Base-by-base conservation (phyloP, 1,284 basidiomycete species). In the Cryptococcus sp. region DNA sequence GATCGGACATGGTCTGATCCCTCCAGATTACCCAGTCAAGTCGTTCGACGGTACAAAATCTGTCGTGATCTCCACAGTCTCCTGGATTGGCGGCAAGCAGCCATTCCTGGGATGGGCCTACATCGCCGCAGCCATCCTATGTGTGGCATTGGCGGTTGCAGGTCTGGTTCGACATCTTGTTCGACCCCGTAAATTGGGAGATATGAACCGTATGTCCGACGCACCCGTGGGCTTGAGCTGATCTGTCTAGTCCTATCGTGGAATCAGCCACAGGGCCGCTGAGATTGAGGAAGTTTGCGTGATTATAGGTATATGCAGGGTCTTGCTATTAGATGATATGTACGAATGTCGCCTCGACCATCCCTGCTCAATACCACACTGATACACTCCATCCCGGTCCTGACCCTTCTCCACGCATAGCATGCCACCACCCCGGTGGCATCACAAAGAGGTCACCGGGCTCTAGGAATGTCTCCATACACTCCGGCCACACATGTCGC, bases 71-170 rank as follows among this genome's bases (percentile, higher is more conserved):
- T 92, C 91, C 45, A 98, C 94, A 0, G 90, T 94, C 3, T 90
- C 92, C 1, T 98, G 94, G 91, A 90, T 97, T 65, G 96, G 96
- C 19, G 96, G 96, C 24, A 92, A 94, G 77, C 71, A 76, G 49
- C 85, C 91, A 1, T 98, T 98, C 84, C 80, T 99, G 22, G 96
- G 96, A 7, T 92, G 92, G 85, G 88, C 92, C 2, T 98, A 98
- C 70, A 87, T 99, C 49, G 92, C 85, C 18, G 85, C 91, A 0
- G 87, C 92, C 1, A 84, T 81, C 10, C 78, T 98, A 18, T 96
- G 96, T 68, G 85, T 98, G 25, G 77, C 90, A 11, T 82, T 98
- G 31, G 93, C 91, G 4, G 74, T 97, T 48, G 79, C 85, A 11
- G 91, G 96, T 24, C 91, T 91, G n/a, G 83, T 88, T 51, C 81